Base-by-base conservation (phyloP, 2,329 filamentous ascomycete genomes). In the Rutstroemia sp. region DNA sequence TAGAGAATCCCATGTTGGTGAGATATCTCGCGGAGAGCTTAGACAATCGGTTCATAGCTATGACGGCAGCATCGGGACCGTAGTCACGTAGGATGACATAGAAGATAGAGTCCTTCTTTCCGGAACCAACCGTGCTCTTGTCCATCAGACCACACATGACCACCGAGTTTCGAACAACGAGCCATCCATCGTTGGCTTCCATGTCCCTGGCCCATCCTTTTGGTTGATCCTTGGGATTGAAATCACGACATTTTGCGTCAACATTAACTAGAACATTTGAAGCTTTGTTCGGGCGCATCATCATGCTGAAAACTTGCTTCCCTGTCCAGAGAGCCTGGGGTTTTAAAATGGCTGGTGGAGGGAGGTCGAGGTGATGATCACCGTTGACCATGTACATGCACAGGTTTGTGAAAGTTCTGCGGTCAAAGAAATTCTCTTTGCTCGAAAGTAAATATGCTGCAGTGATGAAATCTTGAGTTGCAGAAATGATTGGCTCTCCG, bases 401-500 rank as follows among this genome's bases (percentile, higher is more conserved):
- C 44, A 96, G 82, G 63, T 95, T 92, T 2, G 88, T 86, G 67
- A 99, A 99, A 0, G 88, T 86, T 64, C 87, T 87, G 52, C 92
- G 84, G 65, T 95, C 90, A 67, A 88, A 96, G 72, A 99, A 97
- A 56, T 85, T 83, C 69, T 97, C 92, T 69, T 97, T 97, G 71
- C 86, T 88, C 65, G 90, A 96, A 25, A 97, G 77, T 4, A 97
- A 75, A 68, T 91, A 99, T 0, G 94, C 89, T 4, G 92, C 92
- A 25, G 92, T 97, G 65, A 99, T 97, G 74, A 99, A 99, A 78
- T 99, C 94, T 68, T 99, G 94, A 30, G 95, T 99, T n/a, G 94
- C 92, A 17, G 92, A 91, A 74, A 99, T 97, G 65, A 99, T 95
- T 1, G 94, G 94, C 65, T 96, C 92, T 69, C 94, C 94, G 73